These are phyloP conservation scores for Pichia pseudocactophila DNA, from an alignment of 805 yeast species.

Conservation along the genomic window DNA sequence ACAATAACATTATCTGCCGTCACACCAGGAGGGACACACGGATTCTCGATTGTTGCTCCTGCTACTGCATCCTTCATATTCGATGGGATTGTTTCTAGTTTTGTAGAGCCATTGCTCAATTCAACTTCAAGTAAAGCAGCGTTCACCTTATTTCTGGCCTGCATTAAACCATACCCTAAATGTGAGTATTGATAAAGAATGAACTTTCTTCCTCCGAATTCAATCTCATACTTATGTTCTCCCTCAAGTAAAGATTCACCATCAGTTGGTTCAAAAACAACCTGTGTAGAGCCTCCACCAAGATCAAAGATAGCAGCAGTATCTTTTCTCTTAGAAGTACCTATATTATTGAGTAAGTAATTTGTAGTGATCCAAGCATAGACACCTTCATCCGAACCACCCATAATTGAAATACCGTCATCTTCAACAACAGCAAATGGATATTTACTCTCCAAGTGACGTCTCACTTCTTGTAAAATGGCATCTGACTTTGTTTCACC, in stretches of 20 bases:
- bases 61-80: conserved; percentile 34
- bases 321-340: conserved; percentile 60
- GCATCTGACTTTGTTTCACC: conserved; percentile 67
- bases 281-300: conserved; percentile 98
- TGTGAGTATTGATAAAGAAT: conserved; percentile 88
- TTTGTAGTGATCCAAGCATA: conserved; percentile 98
- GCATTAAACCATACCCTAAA: conserved; percentile 91
- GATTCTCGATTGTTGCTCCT: conserved; percentile 48
- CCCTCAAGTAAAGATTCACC: conserved; percentile 62
- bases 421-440: conserved; percentile 89
- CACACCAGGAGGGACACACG: conserved; percentile 81
- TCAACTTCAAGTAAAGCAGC: conserved; percentile 40
- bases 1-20: conserved; percentile 54
- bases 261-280: conserved; percentile 86
- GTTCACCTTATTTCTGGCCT: conserved; percentile 82
- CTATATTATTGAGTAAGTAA: conserved; percentile 88
- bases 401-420: conserved; percentile 88
- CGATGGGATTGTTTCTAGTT: conserved; percentile 22
- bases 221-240: conserved; percentile 74
- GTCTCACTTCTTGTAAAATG: conserved; percentile 69
- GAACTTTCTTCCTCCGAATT: conserved; percentile 76
- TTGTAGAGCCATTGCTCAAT: conserved; percentile 19
- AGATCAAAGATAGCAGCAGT: conserved; percentile 97
- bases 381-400: conserved; percentile 95
- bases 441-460: conserved; percentile 65